These are phyloP conservation scores for Aspergillus pseudoviridinutans DNA, from an alignment of 2,329 filamentous ascomycete genomes.

Conservation along the genomic window DNA sequence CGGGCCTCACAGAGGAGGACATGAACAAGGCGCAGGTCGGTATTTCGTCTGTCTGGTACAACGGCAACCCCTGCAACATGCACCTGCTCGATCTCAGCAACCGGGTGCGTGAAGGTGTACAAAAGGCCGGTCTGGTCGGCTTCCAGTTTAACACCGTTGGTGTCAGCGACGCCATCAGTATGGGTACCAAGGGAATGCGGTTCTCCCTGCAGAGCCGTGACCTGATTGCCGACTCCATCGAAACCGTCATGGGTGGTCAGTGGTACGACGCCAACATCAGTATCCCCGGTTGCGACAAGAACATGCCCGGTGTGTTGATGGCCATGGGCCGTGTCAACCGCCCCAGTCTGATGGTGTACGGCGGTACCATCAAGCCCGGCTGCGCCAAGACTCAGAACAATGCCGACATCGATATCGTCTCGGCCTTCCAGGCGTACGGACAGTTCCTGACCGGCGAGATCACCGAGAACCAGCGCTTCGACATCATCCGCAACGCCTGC, in stretches of 20 bases:
- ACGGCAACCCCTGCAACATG: constrained; percentile 99
- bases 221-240: constrained; percentile 95
- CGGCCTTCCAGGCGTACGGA: constrained; percentile 95
- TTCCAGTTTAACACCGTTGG: constrained; percentile 99
- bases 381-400: constrained; percentile 73
- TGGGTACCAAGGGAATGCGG: constrained; percentile 97
- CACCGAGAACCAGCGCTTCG: constrained; percentile 83
- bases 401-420: constrained; percentile 84
- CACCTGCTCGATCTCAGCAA: constrained; percentile 87
- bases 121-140: constrained; percentile 75
- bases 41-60: constrained; percentile 97
- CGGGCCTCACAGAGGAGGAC: constrained; percentile 77
- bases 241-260: constrained; percentile 98
- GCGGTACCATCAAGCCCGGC: constrained; percentile 87
- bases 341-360: constrained; percentile 96
- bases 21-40: constrained; percentile 97
- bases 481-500: constrained; percentile 91
- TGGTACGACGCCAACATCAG: constrained; percentile 99
- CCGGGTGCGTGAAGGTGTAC: constrained; percentile 67
- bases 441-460: constrained; percentile 92
- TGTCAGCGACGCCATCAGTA: constrained; percentile 95
- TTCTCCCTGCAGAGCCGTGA: constrained; percentile 93
- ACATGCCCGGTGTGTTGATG: constrained; percentile 91
- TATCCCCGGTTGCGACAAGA: constrained; percentile 98
- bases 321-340: constrained; percentile 94